Base-by-base conservation (phyloP, 2,329 filamentous ascomycete species). In the Decorospora gaudefroyi region DNA sequence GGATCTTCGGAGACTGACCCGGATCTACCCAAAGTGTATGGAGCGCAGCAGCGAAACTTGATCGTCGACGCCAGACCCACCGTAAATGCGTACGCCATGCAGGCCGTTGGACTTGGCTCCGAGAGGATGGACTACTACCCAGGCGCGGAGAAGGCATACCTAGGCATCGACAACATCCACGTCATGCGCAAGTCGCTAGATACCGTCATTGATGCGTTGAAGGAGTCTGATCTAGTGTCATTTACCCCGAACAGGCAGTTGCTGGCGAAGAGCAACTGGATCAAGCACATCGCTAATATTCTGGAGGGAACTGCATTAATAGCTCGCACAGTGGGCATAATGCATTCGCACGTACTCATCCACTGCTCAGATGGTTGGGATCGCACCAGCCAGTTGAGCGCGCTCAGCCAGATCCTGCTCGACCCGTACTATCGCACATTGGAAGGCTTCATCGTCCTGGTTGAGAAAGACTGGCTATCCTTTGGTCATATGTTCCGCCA, bases 341-440 rank as follows among this genome's bases (percentile, higher is more conserved):
- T 90, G 55, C 92, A 96, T 64, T 96, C 91, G 1, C 90, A 99
- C 67, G 92, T 95, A 8, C 76, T 99, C 31, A 96, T 99, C 34
- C 93, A 99, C 71, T 99, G 93, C 72, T 97, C 93, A 2, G 93
- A 99, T 71, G 93, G 93, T 3, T 99, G 93, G 93, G 93, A 99
- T 72, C 86, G 93, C 36, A 99, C 93, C 6, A 92, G 90, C 62
- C 93, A 99, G 72, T 79, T 99, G 37, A 95, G 91, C 62, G 90
- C 91, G 4, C 74, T 99, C 43, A 86, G 90, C 42, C 91, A 99
- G 72, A 79, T 99, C 26, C 92, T 96, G 76, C 80, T 99, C 6
- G 93, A 99, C 64, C 93, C 93, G 0, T 96, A 95, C 70, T 99
- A 90, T 69, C 84, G 93, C 37, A 97, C 93, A 0, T 76, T 99